A percentile compares a stretch with the other conserved stretches of the same genome.
These are phyloP conservation scores for Xanthoparmelia taractica DNA, from an alignment of 495 filamentous ascomycete genomes.

Conservation along the genomic window DNA sequence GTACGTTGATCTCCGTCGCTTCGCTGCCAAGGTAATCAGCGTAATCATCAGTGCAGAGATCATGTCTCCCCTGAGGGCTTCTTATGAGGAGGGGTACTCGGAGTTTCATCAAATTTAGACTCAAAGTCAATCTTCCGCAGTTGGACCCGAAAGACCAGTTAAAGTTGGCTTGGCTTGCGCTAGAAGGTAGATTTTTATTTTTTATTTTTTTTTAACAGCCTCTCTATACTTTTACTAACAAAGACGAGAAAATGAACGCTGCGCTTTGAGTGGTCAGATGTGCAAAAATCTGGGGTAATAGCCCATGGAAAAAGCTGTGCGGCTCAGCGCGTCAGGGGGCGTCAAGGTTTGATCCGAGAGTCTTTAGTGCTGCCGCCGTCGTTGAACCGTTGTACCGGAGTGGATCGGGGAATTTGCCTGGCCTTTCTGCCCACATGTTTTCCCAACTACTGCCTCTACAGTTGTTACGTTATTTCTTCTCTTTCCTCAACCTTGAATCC, in stretches of 20 bases:
- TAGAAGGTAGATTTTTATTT: background rate
- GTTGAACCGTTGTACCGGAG: background rate
- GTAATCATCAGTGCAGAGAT: too few relatives aligned
- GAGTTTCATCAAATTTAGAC: too few relatives aligned
- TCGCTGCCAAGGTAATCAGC: too few relatives aligned
- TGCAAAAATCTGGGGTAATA: background rate
- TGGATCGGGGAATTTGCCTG: too few relatives aligned
- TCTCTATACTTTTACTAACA: too few relatives aligned
- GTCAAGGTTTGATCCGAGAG: background rate
- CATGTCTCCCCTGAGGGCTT: too few relatives aligned
- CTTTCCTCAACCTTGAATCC: background rate
- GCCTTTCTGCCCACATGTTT: too few relatives aligned
- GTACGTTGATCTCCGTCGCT: too few relatives aligned
- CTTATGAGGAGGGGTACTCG: too few relatives aligned
- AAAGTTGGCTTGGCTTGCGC: background rate
- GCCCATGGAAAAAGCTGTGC: background rate
- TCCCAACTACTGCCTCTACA: too few relatives aligned
- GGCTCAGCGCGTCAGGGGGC: conserved; percentile 3
- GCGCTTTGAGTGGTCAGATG: background rate
- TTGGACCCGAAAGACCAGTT: background rate
- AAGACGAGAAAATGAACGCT: background rate
- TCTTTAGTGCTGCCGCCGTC: background rate
- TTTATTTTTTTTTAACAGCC: too few relatives aligned
- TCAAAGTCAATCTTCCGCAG: too few relatives aligned
- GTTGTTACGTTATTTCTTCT: background rate